Evolutionary conservation across 805 yeast species (phyloP).

Genomic region (Pichia nanzhaoensis): DNA sequence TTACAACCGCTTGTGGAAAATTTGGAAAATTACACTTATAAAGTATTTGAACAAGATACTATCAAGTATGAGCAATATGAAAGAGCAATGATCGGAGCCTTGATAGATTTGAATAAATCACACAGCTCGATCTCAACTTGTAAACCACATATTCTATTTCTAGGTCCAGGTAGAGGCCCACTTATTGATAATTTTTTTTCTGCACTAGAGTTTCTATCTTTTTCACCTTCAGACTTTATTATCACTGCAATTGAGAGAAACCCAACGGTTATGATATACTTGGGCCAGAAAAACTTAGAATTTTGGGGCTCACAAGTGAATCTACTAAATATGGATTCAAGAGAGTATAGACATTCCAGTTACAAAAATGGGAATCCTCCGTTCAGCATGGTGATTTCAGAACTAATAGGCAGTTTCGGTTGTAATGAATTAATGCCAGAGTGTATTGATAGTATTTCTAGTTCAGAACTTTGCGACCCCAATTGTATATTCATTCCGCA

Average conservation of each 20-base stretch:
- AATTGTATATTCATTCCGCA: conserved; percentile 61
- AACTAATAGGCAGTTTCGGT: conserved; percentile 84
- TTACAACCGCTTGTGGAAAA: conserved; percentile 62
- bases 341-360: conserved; percentile 37
- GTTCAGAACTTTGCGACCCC: conserved; percentile 20
- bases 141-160: conserved; percentile 40
- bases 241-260: conserved; percentile 70
- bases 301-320: conserved; percentile 49
- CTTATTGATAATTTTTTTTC: conserved; percentile 49
- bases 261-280: conserved; percentile 45
- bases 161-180: conserved; percentile 90
- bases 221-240: conserved; percentile 22
- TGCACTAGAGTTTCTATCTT: conserved; percentile 32
- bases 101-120: conserved; percentile 30
- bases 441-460: conserved; percentile 45
- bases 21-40: conserved; percentile 55
- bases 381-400: conserved; percentile 55
- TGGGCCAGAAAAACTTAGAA: conserved; percentile 42
- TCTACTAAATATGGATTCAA: conserved; percentile 52
- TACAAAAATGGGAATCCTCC: conserved; percentile 21
- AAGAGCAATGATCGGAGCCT: conserved; percentile 52
- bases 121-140: neutral
- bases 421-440: conserved; percentile 91
- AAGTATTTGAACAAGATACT: conserved; percentile 62
- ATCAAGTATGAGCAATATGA: conserved; percentile 66